Base-by-base conservation (phyloP, 768 basidiomycete genomes). In the Krasilnikovozyma curviuscula region DNA sequence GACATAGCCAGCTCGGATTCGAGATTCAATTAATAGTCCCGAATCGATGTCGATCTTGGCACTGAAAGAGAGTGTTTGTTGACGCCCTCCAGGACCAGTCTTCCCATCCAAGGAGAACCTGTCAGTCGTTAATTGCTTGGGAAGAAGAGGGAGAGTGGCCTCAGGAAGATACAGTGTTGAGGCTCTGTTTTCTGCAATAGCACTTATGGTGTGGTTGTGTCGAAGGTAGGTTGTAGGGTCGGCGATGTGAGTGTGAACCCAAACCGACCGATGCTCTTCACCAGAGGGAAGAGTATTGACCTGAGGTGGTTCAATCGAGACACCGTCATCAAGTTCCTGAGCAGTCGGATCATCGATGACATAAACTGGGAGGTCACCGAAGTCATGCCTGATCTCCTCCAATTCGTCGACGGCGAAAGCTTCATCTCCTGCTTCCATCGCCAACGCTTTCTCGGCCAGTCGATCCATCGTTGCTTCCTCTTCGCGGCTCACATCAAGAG, bases 231-330 rank as follows among this genome's bases (percentile, higher is more conserved):
- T 68, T 1, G 84, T 85, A 0, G 89, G 89, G 61, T 98, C 93
- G 9, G 93, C 89, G 48, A 98, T 72, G 60, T 97, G 93, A 23
- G 80, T 70, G 57, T 95, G 89, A 10, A 91, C 60, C 91, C 93
- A 97, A 38, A 66, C 60, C 18, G 63, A 69, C 14, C 69, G 72
- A 2, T 75, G 73, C 40, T 81, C 75, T 3, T 66, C 65, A 5
- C n/a, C n/a, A n/a, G n/a, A n/a, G n/a, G n/a, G n/a, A n/a, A n/a
- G n/a, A n/a, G n/a, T n/a, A n/a, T n/a, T 21, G 33, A 34, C n/a
- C 25, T 33, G 25, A 44, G 42, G n/a, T 3, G 65, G 59, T 54
- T 91, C 82, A 27, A 95, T 59, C 2, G 88, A 89, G 28, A 98
- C 57, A 2, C 86, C 93, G 61, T 98, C 93, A 60, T 98, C 93